These are phyloP conservation scores for Aspergillus sp. DNA, from an alignment of 2,329 filamentous ascomycete genomes.

Conservation along the genomic window DNA sequence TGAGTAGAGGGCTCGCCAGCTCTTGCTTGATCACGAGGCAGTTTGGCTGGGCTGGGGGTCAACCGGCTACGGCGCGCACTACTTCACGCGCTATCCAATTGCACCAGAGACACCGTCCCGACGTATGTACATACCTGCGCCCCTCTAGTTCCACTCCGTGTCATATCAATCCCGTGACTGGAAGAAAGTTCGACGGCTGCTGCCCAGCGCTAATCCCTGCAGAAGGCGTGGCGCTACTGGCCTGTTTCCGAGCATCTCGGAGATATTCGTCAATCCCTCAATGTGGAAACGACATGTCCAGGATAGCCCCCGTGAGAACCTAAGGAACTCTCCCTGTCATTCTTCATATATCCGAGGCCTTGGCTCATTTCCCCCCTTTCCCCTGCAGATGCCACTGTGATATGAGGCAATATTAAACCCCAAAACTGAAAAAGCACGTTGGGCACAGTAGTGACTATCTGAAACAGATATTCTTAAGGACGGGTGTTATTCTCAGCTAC, in stretches of 20 bases:
- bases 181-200: slow-evolving; percentile 2
- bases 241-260: neutral
- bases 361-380: neutral
- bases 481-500: neutral
- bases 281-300: neutral
- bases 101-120: neutral
- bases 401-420: neutral
- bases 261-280: neutral
- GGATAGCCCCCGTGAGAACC: neutral
- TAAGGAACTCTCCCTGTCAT: neutral
- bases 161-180: slow-evolving; percentile 2
- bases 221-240: slow-evolving; percentile 1
- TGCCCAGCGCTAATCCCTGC: slow-evolving; percentile 7
- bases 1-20: neutral
- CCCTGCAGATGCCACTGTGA: neutral
- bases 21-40: neutral
- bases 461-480: neutral
- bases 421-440: slow-evolving; percentile 1
- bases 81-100: neutral
- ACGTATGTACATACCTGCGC: neutral
- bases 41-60: neutral
- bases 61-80: neutral
- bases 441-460: neutral
- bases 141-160: neutral
- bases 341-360: neutral